These are phyloP conservation scores for Candolleomyces efflorescens DNA, from an alignment of 768 basidiomycete genomes.

Conservation along the genomic window DNA sequence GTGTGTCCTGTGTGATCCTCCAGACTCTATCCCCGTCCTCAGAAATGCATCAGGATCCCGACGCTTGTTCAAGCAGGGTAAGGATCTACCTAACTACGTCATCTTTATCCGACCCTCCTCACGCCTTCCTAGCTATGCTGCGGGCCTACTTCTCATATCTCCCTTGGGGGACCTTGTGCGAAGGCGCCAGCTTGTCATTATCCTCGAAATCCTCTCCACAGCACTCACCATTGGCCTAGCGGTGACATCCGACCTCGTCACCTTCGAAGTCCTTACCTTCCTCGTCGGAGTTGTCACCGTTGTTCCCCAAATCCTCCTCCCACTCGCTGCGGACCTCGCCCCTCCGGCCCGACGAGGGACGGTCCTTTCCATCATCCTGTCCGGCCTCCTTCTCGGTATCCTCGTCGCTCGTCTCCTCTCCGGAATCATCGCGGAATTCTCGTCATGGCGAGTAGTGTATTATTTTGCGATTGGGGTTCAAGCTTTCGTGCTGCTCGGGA, in stretches of 20 bases:
- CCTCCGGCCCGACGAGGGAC: constrained; percentile 67
- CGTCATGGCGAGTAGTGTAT: constrained; percentile 71
- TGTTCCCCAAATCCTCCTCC: constrained; percentile 73
- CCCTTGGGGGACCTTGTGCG: constrained; percentile 84
- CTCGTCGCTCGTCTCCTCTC: constrained; percentile 72
- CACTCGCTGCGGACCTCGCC: constrained; percentile 78
- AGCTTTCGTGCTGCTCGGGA: constrained; percentile 46
- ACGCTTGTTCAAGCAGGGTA: constrained; percentile 69
- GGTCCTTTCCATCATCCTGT: constrained; percentile 71
- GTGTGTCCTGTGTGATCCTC: constrained; percentile 12
- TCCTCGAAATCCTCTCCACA: constrained; percentile 48
- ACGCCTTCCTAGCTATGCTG: constrained; percentile 50
- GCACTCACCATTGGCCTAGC: constrained; percentile 69
- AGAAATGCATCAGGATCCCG: constrained; percentile 43
- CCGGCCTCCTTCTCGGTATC: constrained; percentile 66
- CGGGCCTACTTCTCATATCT: constrained; percentile 68
- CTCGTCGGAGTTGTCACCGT: constrained; percentile 70
- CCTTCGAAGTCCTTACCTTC: constrained; percentile 67
- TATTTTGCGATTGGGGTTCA: constrained; percentile 77
- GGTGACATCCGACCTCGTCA: constrained; percentile 50
- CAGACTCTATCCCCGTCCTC: not conserved
- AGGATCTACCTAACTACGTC: constrained; percentile 6
- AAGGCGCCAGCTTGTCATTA: constrained; percentile 64
- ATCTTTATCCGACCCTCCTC: not conserved
- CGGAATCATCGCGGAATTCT: constrained; percentile 70